Conservation (phyloP, 371 early-diverging fungal genomes). For the Rhizopus sp. region DNA sequence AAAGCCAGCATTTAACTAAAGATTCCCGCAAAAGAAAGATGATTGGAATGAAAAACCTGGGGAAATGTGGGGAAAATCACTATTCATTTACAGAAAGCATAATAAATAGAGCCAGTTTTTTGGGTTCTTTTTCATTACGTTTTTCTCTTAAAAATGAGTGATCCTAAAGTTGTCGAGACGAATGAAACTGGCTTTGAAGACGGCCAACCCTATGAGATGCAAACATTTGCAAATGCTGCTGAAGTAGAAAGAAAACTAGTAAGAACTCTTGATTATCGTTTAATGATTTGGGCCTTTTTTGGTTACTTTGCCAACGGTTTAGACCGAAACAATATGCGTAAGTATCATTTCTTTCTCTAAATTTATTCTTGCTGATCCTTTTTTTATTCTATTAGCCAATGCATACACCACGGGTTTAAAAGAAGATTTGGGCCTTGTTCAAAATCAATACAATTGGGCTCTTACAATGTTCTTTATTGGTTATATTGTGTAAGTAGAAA, state of each 20-base stretch:
- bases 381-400: slow-evolving; percentile 27
- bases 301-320: slow-evolving; percentile 75
- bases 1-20: not conserved
- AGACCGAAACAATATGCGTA: slow-evolving; percentile 79
- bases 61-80: slow-evolving; percentile 24
- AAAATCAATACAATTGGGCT: slow-evolving; percentile 59
- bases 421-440: slow-evolving; percentile 47
- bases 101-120: slow-evolving; percentile 7
- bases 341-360: slow-evolving; percentile 6
- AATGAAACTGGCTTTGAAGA: slow-evolving; percentile 7
- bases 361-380: not conserved
- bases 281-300: slow-evolving; percentile 70
- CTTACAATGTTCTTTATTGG: slow-evolving; percentile 75
- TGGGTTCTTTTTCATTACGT: not conserved
- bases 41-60: slow-evolving; percentile 16
- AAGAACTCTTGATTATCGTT: slow-evolving; percentile 65
- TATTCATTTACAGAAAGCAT: not conserved
- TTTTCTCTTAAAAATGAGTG: slow-evolving; percentile 1
- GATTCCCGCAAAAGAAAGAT: not conserved
- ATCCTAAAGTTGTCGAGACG: slow-evolving; percentile 1
- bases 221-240: slow-evolving; percentile 8
- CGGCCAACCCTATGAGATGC: slow-evolving; percentile 10
- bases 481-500: slow-evolving; percentile 61
- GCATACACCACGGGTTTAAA: slow-evolving; percentile 56
- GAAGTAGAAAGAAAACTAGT: slow-evolving; percentile 50